Conservation (phyloP, 768 basidiomycete genomes). For the Lactarius quietus region DNA sequence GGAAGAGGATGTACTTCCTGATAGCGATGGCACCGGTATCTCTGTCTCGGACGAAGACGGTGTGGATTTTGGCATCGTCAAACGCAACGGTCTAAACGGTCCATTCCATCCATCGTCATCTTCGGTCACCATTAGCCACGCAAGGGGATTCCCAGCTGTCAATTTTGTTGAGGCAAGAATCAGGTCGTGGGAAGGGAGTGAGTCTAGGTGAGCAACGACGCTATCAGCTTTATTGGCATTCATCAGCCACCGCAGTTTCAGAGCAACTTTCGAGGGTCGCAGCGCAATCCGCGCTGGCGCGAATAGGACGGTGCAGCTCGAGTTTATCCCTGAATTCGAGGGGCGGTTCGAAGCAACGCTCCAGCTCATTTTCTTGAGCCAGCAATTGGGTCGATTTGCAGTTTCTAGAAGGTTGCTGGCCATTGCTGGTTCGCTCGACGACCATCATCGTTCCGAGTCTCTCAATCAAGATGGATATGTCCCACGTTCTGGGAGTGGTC, state of each 20-base stretch:
- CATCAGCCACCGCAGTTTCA: constrained; percentile 6
- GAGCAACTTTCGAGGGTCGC: constrained; percentile 2
- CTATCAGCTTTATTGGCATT: neutral
- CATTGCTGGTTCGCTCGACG: constrained; percentile 13
- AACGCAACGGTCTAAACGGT: constrained; percentile 31
- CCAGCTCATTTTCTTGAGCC: constrained; percentile 4
- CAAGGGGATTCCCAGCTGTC: constrained; percentile 10
- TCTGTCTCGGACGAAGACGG: constrained; percentile 32
- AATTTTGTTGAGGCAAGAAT: constrained; percentile 18
- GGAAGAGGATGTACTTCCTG: constrained; percentile 25
- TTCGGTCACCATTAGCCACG: constrained; percentile 23
- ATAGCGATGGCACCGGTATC: constrained; percentile 50
- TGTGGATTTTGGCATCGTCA: constrained; percentile 51
- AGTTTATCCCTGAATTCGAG: constrained; percentile 13
- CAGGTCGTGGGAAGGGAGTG: constrained; percentile 1
- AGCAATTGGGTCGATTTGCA: neutral
- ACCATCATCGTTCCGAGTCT: constrained; percentile 9
- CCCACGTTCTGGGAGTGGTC: neutral
- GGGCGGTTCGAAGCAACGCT: constrained; percentile 16
- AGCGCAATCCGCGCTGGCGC: constrained; percentile 9
- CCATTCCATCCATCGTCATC: constrained; percentile 13
- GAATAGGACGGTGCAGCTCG: neutral
- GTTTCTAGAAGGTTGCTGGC: neutral
- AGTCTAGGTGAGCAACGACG: constrained; percentile 5
- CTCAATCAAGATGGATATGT: neutral